Percentiles rank a stretch among this genome's conserved stretches.
These are phyloP conservation scores for Komagataella pastoris DNA, from an alignment of 805 yeast species.

Conservation along the genomic window DNA sequence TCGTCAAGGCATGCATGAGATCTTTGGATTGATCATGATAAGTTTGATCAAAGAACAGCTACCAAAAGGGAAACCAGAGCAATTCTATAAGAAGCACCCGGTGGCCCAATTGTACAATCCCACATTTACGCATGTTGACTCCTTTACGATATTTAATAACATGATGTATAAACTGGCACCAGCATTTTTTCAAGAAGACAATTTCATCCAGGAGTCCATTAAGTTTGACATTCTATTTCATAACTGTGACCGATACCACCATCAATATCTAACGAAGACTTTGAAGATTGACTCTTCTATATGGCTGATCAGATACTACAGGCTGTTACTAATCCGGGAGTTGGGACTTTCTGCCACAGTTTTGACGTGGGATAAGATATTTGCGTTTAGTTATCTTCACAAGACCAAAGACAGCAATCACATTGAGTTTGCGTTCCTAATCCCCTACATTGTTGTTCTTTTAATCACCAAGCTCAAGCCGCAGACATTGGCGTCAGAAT, in stretches of 20 bases:
- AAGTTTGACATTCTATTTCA: constrained; percentile 32
- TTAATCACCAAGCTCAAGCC: constrained; percentile 28
- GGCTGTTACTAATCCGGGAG: constrained; percentile 33
- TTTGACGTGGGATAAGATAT: constrained; percentile 36
- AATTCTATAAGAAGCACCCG: constrained; percentile 8
- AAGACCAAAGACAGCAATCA: constrained; percentile 3
- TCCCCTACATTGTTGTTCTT: constrained; percentile 27
- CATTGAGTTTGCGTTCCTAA: constrained; percentile 16
- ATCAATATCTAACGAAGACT: constrained; percentile 29
- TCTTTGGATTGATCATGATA: constrained; percentile 32
- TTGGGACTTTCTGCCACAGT: constrained; percentile 23
- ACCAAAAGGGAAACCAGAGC: constrained; percentile 4
- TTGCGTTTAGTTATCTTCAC: constrained; percentile 14
- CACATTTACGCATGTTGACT: constrained; percentile 26
- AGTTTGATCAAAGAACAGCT: constrained; percentile 23
- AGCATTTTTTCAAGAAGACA: constrained; percentile 22
- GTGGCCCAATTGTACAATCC: constrained; percentile 17
- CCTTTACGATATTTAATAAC: constrained; percentile 27
- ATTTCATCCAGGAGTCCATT: constrained; percentile 31
- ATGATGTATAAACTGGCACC: constrained; percentile 23
- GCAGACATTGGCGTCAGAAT: constrained; percentile 32
- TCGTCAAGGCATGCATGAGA: constrained; percentile 43
- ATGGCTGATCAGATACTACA: constrained; percentile 40
- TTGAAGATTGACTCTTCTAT: constrained; percentile 35
- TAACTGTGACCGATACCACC: constrained; percentile 35